Evolutionary conservation across 2,329 filamentous ascomycete genomes (phyloP).

Genomic region (Exophiala viscosa): DNA sequence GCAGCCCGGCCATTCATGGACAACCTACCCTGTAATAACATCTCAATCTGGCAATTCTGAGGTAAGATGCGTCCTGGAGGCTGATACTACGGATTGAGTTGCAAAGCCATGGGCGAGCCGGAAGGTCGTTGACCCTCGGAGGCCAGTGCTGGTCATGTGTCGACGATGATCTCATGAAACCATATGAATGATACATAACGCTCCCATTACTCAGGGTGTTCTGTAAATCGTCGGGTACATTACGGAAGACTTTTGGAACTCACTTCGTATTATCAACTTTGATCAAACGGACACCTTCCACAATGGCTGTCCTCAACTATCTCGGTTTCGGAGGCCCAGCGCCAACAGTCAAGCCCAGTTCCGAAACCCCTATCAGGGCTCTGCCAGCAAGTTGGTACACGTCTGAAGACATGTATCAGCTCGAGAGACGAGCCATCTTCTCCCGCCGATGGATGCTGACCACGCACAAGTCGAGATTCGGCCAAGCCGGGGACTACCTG

Average conservation of each 20-base stretch:
- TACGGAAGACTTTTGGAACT: neutral
- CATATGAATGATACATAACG: neutral
- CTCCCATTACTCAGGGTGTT: neutral
- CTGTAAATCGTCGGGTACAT: neutral
- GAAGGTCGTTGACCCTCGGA: neutral
- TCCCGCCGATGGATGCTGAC: conserved; percentile 47
- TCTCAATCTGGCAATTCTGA: neutral
- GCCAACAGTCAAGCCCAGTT: neutral
- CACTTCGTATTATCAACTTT: neutral
- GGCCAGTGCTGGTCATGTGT: neutral
- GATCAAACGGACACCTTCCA: neutral
- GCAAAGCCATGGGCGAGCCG: neutral
- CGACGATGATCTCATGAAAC: neutral
- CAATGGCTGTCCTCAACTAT: conserved; percentile 8
- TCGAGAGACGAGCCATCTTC: conserved; percentile 50
- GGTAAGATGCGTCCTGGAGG: neutral
- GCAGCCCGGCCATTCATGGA: neutral
- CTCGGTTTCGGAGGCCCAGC: conserved; percentile 5
- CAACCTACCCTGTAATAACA: neutral
- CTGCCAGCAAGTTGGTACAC: conserved; percentile 54
- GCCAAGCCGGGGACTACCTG: conserved; percentile 44
- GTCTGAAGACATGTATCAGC: conserved; percentile 47
- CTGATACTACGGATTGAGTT: neutral
- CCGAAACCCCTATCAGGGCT: conserved; percentile 8
- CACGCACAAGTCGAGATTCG: conserved; percentile 43